Conservation (phyloP, 2,329 filamentous ascomycete genomes). For the Alternaria sp. region DNA sequence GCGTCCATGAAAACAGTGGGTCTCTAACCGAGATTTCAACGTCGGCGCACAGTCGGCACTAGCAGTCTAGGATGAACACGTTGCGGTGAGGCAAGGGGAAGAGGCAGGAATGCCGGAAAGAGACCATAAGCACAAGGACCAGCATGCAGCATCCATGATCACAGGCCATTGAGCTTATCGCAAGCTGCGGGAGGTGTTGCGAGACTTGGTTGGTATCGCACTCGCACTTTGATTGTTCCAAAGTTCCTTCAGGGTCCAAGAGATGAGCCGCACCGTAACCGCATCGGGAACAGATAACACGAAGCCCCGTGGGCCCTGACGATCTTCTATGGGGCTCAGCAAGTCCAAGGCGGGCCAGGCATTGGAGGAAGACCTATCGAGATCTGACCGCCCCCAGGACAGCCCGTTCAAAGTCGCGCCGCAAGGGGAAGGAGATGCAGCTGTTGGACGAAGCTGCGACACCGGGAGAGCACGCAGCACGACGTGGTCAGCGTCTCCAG, state of each 20-base stretch:
- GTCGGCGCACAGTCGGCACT: conserved; percentile 32
- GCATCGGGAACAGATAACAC: conserved; percentile 23
- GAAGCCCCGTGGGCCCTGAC: conserved; percentile 27
- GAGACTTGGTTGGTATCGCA: neutral
- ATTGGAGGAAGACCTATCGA: conserved; percentile 6
- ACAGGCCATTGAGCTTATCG: neutral
- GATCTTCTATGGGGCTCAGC: conserved; percentile 27
- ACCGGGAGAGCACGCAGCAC: neutral
- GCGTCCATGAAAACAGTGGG: conserved; percentile 30
- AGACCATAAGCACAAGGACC: neutral
- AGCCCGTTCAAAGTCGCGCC: neutral
- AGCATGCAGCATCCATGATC: neutral
- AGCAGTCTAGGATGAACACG: conserved; percentile 15
- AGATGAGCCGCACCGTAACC: conserved; percentile 33
- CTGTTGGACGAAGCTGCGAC: neutral
- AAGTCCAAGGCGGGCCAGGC: conserved; percentile 23
- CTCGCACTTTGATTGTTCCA: neutral
- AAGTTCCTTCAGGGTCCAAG: conserved; percentile 21
- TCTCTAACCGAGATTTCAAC: conserved; percentile 32
- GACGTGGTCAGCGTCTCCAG: neutral
- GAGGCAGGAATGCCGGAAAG: conserved; percentile 6
- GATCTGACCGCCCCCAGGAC: conserved; percentile 1
- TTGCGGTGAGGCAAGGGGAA: conserved; percentile 18
- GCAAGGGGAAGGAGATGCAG: neutral
- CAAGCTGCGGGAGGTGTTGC: neutral